phyloP scores from a whole-genome alignment of 2,329 filamentous ascomycete genomes.

The Nigrospora osmanthi region DNA sequence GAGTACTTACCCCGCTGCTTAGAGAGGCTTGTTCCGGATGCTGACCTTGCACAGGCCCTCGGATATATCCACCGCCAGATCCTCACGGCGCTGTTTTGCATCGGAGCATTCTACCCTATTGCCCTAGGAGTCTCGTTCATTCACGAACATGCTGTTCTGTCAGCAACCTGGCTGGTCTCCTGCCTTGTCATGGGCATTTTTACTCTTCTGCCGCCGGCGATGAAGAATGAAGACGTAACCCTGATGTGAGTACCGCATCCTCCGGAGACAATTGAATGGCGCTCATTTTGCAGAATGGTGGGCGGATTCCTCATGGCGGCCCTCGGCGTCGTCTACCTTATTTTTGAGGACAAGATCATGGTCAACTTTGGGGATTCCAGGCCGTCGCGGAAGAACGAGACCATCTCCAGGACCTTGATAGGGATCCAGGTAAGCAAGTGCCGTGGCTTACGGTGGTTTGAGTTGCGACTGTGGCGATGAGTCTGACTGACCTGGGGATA shows the following conservation, averaged over 20 bases:
- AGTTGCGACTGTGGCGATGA: constrained; percentile 7
- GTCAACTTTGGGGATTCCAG: constrained; percentile 31
- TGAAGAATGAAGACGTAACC: constrained; percentile 70
- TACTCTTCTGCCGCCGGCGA: constrained; percentile 70
- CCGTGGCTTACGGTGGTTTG: not conserved
- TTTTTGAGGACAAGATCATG: constrained; percentile 62
- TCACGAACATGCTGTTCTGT: constrained; percentile 53
- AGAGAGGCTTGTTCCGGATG: not conserved
- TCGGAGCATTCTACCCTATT: constrained; percentile 71
- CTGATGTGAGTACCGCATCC: constrained; percentile 15
- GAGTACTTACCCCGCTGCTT: constrained; percentile 18
- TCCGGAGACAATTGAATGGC: not conserved
- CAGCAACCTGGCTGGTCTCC: constrained; percentile 64
- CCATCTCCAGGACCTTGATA: constrained; percentile 50
- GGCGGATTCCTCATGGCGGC: constrained; percentile 73
- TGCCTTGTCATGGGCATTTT: constrained; percentile 85
- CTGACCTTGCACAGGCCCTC: constrained; percentile 53
- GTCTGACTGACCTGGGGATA: constrained; percentile 17
- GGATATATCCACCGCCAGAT: constrained; percentile 89
- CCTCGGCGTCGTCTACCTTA: constrained; percentile 69
- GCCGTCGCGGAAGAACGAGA: constrained; percentile 22
- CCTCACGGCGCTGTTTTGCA: constrained; percentile 70
- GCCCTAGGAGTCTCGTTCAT: constrained; percentile 70
- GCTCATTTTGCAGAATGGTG: constrained; percentile 42
- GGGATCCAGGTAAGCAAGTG: constrained; percentile 51